Evolutionary conservation across 1,284 basidiomycete species (phyloP).

Genomic region (Ganoderma lucidum): DNA sequence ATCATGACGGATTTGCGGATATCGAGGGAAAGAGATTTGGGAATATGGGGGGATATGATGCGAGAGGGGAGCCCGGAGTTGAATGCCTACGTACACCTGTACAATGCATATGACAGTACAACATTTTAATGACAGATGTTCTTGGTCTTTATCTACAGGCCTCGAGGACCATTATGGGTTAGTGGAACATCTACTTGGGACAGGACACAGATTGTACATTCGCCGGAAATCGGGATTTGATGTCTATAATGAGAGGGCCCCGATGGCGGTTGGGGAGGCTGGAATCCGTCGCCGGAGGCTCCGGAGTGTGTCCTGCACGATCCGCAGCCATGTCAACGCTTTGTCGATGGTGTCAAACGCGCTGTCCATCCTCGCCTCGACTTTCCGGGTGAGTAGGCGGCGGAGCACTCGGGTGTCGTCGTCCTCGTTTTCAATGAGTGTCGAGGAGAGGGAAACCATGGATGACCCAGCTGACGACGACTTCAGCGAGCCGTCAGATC

Average conservation of each 20-base stretch:
- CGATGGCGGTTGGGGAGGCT: slow-evolving; percentile 11
- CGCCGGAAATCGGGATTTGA: background rate
- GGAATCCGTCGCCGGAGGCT: slow-evolving; percentile 61
- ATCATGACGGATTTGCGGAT: background rate
- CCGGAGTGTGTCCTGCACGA: slow-evolving; percentile 67
- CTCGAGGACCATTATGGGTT: background rate
- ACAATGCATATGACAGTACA: slow-evolving; percentile 14
- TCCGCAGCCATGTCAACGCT: slow-evolving; percentile 62
- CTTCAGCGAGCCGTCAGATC: slow-evolving; percentile 32
- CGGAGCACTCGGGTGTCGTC: slow-evolving; percentile 67
- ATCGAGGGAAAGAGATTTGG: background rate
- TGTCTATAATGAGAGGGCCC: slow-evolving; percentile 10
- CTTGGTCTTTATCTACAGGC: slow-evolving; percentile 10
- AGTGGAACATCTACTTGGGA: slow-evolving; percentile 8
- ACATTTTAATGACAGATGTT: slow-evolving; percentile 6
- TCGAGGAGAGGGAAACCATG: slow-evolving; percentile 45
- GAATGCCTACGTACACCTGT: slow-evolving; percentile 13
- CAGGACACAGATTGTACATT: slow-evolving; percentile 16
- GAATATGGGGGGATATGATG: background rate
- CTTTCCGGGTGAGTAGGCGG: slow-evolving; percentile 66
- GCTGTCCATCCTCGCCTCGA: slow-evolving; percentile 61
- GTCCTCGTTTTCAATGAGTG: slow-evolving; percentile 55
- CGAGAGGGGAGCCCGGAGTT: background rate
- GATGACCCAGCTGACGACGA: slow-evolving; percentile 41
- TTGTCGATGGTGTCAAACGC: slow-evolving; percentile 73